These are phyloP conservation scores for Zizania palustris DNA, from an alignment of 202 grass and related monocot genomes.

Conservation along the genomic window DNA sequence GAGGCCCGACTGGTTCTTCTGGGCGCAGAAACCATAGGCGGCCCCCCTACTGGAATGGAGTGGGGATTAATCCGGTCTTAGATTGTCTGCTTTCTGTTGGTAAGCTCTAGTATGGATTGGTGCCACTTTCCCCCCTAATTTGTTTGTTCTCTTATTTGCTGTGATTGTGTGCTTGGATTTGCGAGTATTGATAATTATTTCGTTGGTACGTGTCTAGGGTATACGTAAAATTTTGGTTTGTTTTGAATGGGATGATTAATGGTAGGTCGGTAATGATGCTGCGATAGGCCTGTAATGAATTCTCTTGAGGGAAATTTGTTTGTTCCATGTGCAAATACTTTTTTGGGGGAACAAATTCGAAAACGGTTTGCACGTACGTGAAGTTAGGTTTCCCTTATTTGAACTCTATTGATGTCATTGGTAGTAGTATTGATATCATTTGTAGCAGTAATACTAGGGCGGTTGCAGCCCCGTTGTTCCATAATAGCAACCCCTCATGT, in stretches of 20 bases:
- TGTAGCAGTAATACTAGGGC: conserved; percentile 2
- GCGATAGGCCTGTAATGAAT: background rate
- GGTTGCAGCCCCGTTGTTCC: conserved; percentile 11
- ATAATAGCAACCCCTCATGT: background rate
- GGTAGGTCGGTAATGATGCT: background rate
- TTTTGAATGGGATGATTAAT: background rate
- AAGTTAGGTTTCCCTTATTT: background rate
- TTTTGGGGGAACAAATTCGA: background rate
- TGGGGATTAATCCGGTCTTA: background rate
- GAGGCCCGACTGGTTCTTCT: background rate
- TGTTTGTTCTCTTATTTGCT: conserved; percentile 4
- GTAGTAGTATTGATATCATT: background rate
- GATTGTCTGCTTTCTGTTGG: background rate
- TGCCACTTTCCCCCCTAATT: background rate
- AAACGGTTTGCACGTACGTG: background rate
- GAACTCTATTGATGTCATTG: background rate
- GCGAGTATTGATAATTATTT: background rate
- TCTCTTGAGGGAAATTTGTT: background rate
- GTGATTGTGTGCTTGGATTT: background rate
- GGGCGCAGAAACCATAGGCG: background rate
- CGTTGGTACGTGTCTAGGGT: background rate
- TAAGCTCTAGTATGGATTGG: background rate
- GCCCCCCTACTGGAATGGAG: background rate
- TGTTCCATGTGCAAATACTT: background rate
- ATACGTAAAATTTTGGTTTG: background rate